Evolutionary conservation across 495 filamentous ascomycete species (phyloP).

Genomic region (Aspergillus sparsus): DNA sequence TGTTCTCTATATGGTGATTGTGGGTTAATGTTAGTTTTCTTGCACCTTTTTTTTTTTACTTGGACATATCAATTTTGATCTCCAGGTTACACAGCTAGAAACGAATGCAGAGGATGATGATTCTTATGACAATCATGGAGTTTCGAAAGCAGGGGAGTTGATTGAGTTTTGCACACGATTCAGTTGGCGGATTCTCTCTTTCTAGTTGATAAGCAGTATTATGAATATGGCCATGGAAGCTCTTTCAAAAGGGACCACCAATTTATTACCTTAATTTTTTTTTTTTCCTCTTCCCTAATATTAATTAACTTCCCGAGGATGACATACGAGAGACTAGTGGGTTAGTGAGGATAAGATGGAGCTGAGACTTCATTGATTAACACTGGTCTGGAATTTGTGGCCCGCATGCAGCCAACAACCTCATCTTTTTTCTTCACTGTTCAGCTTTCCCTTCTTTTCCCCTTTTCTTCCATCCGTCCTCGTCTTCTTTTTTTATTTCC

Average conservation of each 20-base stretch:
- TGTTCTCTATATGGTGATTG: slow-evolving; percentile 21
- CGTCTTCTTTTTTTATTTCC: slow-evolving; percentile 18
- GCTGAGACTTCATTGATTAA: background rate
- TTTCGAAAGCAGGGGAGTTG: background rate
- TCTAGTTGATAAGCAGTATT: too few relatives aligned
- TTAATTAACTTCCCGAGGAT: too few relatives aligned
- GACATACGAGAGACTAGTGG: too few relatives aligned
- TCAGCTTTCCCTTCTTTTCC: background rate
- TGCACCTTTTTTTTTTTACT: slow-evolving; percentile 14
- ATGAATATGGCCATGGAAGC: too few relatives aligned
- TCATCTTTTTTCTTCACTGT: background rate
- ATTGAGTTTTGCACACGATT: too few relatives aligned
- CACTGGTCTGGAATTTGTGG: slow-evolving; percentile 1
- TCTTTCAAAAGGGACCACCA: too few relatives aligned
- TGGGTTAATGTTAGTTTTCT: slow-evolving; percentile 12
- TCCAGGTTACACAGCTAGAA: slow-evolving; percentile 17
- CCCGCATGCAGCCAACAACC: slow-evolving; percentile 7
- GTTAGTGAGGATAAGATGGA: background rate
- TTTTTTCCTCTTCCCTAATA: too few relatives aligned
- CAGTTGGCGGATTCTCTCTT: too few relatives aligned
- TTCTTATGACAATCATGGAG: slow-evolving; percentile 10
- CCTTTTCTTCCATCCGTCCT: background rate
- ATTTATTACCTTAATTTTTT: too few relatives aligned
- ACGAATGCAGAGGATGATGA: slow-evolving; percentile 23
- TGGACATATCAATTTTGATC: slow-evolving; percentile 13